Evolutionary conservation across 768 basidiomycete species (phyloP), one percentile per base, ranked within the genome.

Genomic region (Baorangia bicolor): DNA sequence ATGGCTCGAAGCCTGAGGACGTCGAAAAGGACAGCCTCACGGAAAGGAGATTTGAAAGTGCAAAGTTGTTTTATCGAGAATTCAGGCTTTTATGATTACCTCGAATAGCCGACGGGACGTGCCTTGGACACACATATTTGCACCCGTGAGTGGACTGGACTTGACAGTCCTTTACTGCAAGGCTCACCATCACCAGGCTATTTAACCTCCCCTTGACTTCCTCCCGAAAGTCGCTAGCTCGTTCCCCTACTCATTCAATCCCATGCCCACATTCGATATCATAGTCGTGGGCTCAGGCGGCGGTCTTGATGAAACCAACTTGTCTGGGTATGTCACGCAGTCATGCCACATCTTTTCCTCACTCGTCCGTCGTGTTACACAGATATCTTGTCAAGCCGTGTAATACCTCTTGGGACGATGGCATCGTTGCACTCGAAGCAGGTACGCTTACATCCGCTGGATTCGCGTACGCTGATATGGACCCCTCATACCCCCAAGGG

Each of bases 311-410:
- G 95, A 98, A 72, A 88, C 86, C 23, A 91, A 98, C 74, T 73
- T 97, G 59, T 92, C 90, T 27, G 88, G 84, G 94, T 93, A 69
- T 61, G 87, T 80, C 38, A 3, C 9, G 13, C 48, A 11, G 1
- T 8, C 25, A 1, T 23, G 10, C 44, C 35, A 8, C 40, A 20
- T 40, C 27, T 48, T 59, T 51, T 42, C 33, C 46, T 40, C 56
- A 60, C 62, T 21, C 57, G 61, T 56, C 56, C 42, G 27, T 45
- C 20, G 39, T 48, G 20, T 37, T 41, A 16, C 43, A 28, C 64
- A 95, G 94, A n/a, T 98, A 96, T 76, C 76, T 97, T 49, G 72
- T 97, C 69, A 98, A 98, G 68, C 81, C 90, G 9, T 75, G 71
- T 59, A 69, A 76, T 34, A 66, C 77, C 11, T 65, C 74, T 10